Percentiles rank a stretch among this genome's conserved stretches.
These are phyloP conservation scores for Ailanthus altissimus DNA, from an alignment of 345 rosid genomes.

Conservation along the genomic window DNA sequence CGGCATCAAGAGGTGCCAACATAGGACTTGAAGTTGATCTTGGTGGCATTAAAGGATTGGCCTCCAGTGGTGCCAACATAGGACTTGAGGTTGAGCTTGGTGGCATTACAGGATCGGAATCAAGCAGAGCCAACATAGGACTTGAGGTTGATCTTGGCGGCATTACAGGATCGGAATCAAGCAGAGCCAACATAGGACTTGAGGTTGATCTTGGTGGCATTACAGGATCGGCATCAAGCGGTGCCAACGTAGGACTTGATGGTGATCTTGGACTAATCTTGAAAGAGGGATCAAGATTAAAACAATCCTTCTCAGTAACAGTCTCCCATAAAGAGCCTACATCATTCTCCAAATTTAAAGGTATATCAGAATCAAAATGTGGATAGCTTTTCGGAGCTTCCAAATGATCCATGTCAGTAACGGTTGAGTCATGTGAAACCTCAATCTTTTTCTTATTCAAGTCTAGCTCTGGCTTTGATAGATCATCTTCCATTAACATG, in stretches of 20 bases:
- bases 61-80: slow-evolving; percentile 59
- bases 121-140: slow-evolving; percentile 54
- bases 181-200: slow-evolving; percentile 47
- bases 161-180: slow-evolving; percentile 58
- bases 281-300: slow-evolving; percentile 49
- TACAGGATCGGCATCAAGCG: slow-evolving; percentile 59
- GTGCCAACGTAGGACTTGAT: slow-evolving; percentile 47
- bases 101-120: slow-evolving; percentile 53
- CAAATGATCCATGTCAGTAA: slow-evolving; percentile 35
- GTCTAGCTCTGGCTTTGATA: slow-evolving; percentile 14
- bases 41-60: slow-evolving; percentile 46
- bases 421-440: slow-evolving; percentile 38
- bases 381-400: slow-evolving; percentile 28
- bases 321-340: slow-evolving; percentile 11
- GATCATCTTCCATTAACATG: slow-evolving; percentile 27
- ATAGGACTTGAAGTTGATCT: slow-evolving; percentile 35
- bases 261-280: slow-evolving; percentile 38
- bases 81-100: slow-evolving; percentile 35
- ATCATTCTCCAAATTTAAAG: slow-evolving; percentile 13
- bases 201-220: slow-evolving; percentile 36
- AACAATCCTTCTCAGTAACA: slow-evolving; percentile 35
- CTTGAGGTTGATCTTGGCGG: slow-evolving; percentile 40
- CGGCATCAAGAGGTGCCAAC: slow-evolving; percentile 63
- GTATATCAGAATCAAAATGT: slow-evolving; percentile 23
- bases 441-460: slow-evolving; percentile 29